Evolutionary conservation across 2,329 filamentous ascomycete species (phyloP).

Genomic region (Aspergillus glaucus): DNA sequence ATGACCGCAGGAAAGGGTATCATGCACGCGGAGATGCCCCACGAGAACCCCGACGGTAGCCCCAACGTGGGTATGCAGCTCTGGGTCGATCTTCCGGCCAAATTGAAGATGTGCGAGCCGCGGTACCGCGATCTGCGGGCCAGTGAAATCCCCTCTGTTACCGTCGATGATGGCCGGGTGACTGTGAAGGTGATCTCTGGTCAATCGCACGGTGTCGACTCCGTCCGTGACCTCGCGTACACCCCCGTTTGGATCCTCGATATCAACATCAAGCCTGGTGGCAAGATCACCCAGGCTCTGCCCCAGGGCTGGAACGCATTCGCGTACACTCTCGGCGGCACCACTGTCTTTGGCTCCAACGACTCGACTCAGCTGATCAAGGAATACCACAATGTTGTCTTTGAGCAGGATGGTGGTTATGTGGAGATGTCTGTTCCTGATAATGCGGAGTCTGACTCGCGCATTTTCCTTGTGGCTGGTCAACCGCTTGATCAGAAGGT

Average conservation of each 20-base stretch:
- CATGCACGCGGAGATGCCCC: conserved; percentile 93
- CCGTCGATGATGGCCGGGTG: conserved; percentile 65
- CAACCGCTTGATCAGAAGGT: conserved; percentile 73
- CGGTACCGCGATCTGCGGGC: conserved; percentile 81
- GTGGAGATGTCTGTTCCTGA: conserved; percentile 65
- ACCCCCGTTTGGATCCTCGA: conserved; percentile 97
- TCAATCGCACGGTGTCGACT: conserved; percentile 74
- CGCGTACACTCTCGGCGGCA: conserved; percentile 74
- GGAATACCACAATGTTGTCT: conserved; percentile 83
- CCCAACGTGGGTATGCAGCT: conserved; percentile 84
- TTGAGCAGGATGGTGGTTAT: conserved; percentile 70
- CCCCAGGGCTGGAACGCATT: conserved; percentile 86
- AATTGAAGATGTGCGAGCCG: conserved; percentile 82
- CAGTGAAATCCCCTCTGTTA: conserved; percentile 70
- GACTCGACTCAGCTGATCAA: conserved; percentile 23
- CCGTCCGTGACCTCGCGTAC: conserved; percentile 83
- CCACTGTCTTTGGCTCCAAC: conserved; percentile 54
- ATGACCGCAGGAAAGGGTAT: conserved; percentile 93
- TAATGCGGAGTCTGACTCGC: conserved; percentile 51
- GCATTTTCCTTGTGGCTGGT: conserved; percentile 65
- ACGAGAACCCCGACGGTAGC: conserved; percentile 66
- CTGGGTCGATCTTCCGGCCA: conserved; percentile 83
- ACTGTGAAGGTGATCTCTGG: conserved; percentile 87
- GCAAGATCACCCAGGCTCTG: conserved; percentile 65
- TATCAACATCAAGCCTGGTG: conserved; percentile 71